A percentile compares a stretch with the other conserved stretches of the same genome.
Evolutionary conservation across 768 basidiomycete species (phyloP).

Genomic region (Tulasnella sp.): DNA sequence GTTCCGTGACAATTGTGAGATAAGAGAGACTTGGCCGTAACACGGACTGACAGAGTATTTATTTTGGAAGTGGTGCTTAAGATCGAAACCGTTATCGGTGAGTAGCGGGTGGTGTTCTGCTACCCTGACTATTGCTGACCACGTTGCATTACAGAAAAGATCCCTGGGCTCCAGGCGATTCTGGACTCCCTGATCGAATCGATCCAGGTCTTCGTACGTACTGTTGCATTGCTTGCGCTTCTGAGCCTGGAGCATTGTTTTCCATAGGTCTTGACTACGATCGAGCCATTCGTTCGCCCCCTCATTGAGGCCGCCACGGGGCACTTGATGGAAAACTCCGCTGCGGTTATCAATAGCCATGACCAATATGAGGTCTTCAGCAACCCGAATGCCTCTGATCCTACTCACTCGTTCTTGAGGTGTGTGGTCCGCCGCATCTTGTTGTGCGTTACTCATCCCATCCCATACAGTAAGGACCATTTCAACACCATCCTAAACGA

Average conservation of each 20-base stretch:
- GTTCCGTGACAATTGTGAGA: conserved; percentile 65
- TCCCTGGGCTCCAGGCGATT: conserved; percentile 61
- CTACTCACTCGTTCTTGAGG: conserved; percentile 60
- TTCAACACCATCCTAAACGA: conserved; percentile 61
- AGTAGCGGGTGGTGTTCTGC: conserved; percentile 16
- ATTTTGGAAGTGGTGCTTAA: conserved; percentile 49
- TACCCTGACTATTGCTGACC: conserved; percentile 17
- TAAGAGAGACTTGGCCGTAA: background rate
- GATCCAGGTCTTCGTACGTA: conserved; percentile 9
- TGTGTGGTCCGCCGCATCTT: conserved; percentile 19
- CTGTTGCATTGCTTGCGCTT: background rate
- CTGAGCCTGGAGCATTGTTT: background rate
- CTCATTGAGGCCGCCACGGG: conserved; percentile 3
- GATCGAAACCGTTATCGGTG: conserved; percentile 60
- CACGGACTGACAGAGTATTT: background rate
- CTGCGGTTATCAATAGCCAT: conserved; percentile 53
- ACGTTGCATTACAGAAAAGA: conserved; percentile 40
- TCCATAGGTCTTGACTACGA: background rate
- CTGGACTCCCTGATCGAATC: conserved; percentile 35
- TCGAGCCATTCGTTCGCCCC: conserved; percentile 13
- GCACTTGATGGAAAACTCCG: conserved; percentile 38
- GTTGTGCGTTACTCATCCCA: background rate
- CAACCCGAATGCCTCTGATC: conserved; percentile 53
- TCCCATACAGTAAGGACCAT: conserved; percentile 39
- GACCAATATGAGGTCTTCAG: conserved; percentile 65